These are phyloP conservation scores for Phytophthora pinifolia DNA, from an alignment of 352 stramenopile species.

Conservation along the genomic window DNA sequence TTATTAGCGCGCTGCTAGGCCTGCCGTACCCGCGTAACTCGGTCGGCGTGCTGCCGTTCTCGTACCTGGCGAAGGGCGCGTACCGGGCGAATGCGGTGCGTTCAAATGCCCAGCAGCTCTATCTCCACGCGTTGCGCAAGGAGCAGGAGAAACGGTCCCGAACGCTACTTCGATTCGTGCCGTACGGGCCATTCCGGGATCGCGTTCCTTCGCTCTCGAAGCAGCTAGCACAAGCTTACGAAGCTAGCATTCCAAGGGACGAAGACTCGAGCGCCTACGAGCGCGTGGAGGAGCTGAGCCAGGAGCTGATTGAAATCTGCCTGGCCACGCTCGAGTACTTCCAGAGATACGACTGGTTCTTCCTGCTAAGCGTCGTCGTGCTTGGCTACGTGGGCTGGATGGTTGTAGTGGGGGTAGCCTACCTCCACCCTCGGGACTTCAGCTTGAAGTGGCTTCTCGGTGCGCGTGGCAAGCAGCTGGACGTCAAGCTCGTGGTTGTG, in stretches of 20 bases:
- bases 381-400: conserved; percentile 83
- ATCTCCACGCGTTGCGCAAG: conserved; percentile 63
- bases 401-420: conserved; percentile 52
- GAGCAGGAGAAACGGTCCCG: conserved; percentile 60
- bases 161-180: conserved; percentile 65
- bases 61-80: conserved; percentile 54
- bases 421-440: conserved; percentile 46
- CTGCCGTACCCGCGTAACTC: conserved; percentile 84
- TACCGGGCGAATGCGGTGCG: conserved; percentile 69
- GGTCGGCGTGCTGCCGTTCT: conserved; percentile 74
- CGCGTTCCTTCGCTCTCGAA: conserved; percentile 30
- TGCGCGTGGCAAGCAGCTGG: conserved; percentile 24
- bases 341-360: conserved; percentile 85
- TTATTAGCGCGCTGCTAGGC: conserved; percentile 71
- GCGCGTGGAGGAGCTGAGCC: conserved; percentile 48
- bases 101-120: conserved; percentile 75
- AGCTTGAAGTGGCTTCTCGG: conserved; percentile 32
- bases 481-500: conserved; percentile 25
- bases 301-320: conserved; percentile 75
- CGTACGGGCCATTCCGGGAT: conserved; percentile 52
- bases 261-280: conserved; percentile 14
- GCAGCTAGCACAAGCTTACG: conserved; percentile 32
- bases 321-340: conserved; percentile 77
- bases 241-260: conserved; percentile 6
- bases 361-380: conserved; percentile 75